phyloP scores from a whole-genome alignment of 2,329 filamentous ascomycete species.

The Pseudogymnoascus sp. region DNA sequence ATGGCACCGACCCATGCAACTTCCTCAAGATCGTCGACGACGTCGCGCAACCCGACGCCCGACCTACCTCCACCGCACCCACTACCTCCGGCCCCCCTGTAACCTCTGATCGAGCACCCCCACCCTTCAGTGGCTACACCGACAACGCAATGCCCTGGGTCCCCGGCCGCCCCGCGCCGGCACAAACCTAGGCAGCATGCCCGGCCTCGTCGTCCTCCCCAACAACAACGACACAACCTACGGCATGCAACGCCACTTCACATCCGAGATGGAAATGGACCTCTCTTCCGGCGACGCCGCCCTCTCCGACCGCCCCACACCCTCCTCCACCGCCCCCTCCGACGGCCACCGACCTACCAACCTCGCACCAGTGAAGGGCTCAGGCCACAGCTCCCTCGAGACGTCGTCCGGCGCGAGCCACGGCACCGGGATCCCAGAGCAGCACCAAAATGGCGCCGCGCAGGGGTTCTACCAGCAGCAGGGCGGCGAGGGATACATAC shows the following conservation, averaged over 20 bases:
- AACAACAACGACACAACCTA: not conserved
- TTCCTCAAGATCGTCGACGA: constrained; percentile 64
- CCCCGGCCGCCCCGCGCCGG: not conserved
- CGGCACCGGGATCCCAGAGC: not conserved
- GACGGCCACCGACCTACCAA: constrained; percentile 27
- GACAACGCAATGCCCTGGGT: not conserved
- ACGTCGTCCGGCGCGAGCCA: constrained; percentile 40
- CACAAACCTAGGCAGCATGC: not conserved
- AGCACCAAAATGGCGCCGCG: not conserved
- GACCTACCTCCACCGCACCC: constrained; percentile 18
- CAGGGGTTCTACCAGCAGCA: not conserved
- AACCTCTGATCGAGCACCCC: not conserved
- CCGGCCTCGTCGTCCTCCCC: not conserved
- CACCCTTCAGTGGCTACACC: not conserved
- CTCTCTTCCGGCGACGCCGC: constrained; percentile 42
- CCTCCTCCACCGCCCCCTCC: constrained; percentile 49
- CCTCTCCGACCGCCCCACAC: constrained; percentile 50
- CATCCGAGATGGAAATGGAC: constrained; percentile 35
- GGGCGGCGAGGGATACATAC: not conserved
- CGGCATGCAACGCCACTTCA: not conserved
- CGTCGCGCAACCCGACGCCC: constrained; percentile 24
- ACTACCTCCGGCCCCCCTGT: not conserved
- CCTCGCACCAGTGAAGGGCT: constrained; percentile 18
- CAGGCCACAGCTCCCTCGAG: constrained; percentile 40
- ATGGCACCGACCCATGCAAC: constrained; percentile 40